Evolutionary conservation across 2,329 filamentous ascomycete species (phyloP).

Genomic region (Fusarium beomiforme): DNA sequence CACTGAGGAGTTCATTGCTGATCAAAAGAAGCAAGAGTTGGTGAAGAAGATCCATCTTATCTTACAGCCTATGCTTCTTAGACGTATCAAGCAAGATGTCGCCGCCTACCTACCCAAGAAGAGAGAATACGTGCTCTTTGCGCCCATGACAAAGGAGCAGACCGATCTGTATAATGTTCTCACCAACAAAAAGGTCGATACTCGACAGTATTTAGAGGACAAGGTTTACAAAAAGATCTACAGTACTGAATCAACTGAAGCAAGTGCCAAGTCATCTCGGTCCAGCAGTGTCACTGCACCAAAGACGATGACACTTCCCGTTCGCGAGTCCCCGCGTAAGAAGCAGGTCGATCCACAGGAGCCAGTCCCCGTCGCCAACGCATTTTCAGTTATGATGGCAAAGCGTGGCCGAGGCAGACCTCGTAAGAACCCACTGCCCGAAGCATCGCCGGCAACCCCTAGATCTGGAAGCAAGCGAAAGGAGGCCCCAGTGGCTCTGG

Average conservation of each 20-base stretch:
- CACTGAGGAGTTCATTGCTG: conserved; percentile 80
- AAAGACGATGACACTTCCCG: conserved; percentile 45
- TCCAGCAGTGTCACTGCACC: conserved; percentile 45
- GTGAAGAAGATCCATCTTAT: conserved; percentile 88
- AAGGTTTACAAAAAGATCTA: conserved; percentile 74
- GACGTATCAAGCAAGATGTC: conserved; percentile 92
- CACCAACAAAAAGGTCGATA: conserved; percentile 66
- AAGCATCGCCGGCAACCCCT: conserved; percentile 29
- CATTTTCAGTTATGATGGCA: conserved; percentile 65
- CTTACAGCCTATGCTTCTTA: conserved; percentile 87
- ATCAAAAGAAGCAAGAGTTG: conserved; percentile 68
- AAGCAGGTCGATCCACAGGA: conserved; percentile 40
- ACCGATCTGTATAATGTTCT: conserved; percentile 84
- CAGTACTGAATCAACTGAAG: conserved; percentile 46
- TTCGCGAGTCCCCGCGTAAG: conserved; percentile 51
- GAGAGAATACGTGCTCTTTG: conserved; percentile 94
- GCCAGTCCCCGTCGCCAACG: conserved; percentile 50
- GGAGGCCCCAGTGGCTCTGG: conserved; percentile 40
- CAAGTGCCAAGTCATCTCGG: conserved; percentile 49
- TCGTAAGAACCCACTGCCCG: conserved; percentile 39
- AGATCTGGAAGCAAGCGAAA: conserved; percentile 48
- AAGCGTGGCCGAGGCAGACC: conserved; percentile 46
- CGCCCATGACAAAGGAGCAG: conserved; percentile 89
- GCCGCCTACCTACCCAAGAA: conserved; percentile 94
- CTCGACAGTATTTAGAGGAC: conserved; percentile 81